Evolutionary conservation across 192 early-diverging fungal species (phyloP).

Genomic region (Entophlyctis luteolus): DNA sequence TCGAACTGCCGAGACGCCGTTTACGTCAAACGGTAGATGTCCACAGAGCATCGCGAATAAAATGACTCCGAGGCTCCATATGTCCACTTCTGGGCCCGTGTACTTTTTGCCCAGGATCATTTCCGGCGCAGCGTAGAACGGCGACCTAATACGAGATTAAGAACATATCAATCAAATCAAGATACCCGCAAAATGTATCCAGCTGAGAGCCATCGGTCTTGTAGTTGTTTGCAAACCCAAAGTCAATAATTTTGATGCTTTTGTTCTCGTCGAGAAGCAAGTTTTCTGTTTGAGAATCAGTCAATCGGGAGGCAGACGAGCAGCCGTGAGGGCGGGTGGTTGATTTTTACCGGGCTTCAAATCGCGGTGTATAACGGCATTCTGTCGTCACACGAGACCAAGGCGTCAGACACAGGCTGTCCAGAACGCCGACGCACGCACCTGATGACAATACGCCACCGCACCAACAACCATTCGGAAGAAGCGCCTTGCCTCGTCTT

Average conservation of each 20-base stretch:
- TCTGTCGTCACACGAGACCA: constrained; percentile 27
- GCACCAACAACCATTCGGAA: constrained; percentile 80
- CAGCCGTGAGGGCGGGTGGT: not conserved
- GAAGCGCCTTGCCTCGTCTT: constrained; percentile 78
- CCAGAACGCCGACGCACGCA: constrained; percentile 56
- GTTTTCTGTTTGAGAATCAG: constrained; percentile 57
- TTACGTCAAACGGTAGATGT: constrained; percentile 72
- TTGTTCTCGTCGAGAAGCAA: constrained; percentile 70
- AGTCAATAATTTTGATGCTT: constrained; percentile 84
- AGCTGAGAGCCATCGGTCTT: constrained; percentile 35
- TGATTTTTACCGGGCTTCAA: constrained; percentile 58
- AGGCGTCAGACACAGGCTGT: not conserved
- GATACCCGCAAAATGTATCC: constrained; percentile 57
- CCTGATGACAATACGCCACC: constrained; percentile 54
- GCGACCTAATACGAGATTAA: constrained; percentile 59
- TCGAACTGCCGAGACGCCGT: not conserved
- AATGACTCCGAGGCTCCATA: constrained; percentile 89
- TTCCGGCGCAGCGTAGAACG: constrained; percentile 96
- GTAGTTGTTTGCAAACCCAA: constrained; percentile 75
- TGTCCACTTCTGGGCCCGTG: constrained; percentile 82
- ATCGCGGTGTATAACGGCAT: constrained; percentile 69
- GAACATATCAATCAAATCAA: not conserved
- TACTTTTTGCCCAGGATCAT: constrained; percentile 71
- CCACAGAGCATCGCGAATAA: constrained; percentile 89
- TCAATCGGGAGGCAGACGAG: constrained; percentile 18